Evolutionary conservation across 164 flowering plant species (phyloP).

Genomic region (Amborella trichopoda): DNA sequence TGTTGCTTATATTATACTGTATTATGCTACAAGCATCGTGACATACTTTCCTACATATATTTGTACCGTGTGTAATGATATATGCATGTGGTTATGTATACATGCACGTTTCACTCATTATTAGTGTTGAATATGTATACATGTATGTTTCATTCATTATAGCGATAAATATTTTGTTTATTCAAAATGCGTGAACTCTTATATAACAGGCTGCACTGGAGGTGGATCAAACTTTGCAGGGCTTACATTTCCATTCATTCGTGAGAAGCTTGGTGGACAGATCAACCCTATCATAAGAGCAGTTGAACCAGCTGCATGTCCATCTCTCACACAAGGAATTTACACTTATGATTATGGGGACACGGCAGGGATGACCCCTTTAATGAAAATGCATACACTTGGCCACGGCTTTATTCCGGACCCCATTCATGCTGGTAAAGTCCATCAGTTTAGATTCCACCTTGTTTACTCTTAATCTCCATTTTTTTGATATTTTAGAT

Average conservation of each 20-base stretch:
- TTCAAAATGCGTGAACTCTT: too few relatives aligned
- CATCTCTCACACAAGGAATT: slow-evolving; percentile 83
- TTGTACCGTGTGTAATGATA: too few relatives aligned
- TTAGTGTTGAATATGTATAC: too few relatives aligned
- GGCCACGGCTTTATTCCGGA: slow-evolving; percentile 97
- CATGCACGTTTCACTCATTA: too few relatives aligned
- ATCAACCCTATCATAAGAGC: slow-evolving; percentile 80
- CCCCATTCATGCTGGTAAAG: slow-evolving; percentile 90
- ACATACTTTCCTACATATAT: too few relatives aligned
- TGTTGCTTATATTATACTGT: too few relatives aligned
- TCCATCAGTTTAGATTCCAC: too few relatives aligned
- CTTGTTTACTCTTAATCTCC: background rate
- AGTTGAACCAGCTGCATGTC: slow-evolving; percentile 92
- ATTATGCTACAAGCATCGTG: too few relatives aligned
- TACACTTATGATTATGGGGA: slow-evolving; percentile 94
- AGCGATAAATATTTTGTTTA: too few relatives aligned
- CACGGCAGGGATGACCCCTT: slow-evolving; percentile 89
- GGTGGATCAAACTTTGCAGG: slow-evolving; percentile 96
- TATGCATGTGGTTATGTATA: too few relatives aligned
- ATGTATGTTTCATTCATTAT: too few relatives aligned
- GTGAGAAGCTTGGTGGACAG: slow-evolving; percentile 75
- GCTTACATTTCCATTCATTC: slow-evolving; percentile 74
- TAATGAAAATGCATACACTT: slow-evolving; percentile 98
- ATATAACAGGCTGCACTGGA: too few relatives aligned
- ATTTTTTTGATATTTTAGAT: background rate